Percentiles rank a stretch among this genome's conserved stretches.
Conservation (phyloP, 371 early-diverging fungal genomes). For the Entomophthora muscae region DNA sequence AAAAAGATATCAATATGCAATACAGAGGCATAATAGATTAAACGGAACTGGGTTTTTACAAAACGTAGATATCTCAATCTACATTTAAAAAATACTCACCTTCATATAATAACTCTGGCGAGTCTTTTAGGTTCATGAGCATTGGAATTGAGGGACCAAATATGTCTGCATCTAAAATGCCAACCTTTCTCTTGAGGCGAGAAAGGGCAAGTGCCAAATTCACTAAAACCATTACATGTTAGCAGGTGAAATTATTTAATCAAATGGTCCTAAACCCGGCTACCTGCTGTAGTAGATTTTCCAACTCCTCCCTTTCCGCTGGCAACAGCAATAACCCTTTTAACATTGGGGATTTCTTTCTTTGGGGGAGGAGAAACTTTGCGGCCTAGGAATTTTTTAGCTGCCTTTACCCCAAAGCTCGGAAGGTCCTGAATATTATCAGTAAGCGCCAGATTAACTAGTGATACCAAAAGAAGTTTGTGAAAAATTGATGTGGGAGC, state of each 20-base stretch:
- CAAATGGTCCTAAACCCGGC: not conserved
- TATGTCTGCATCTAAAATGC: conserved; percentile 79
- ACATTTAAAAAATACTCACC: conserved; percentile 14
- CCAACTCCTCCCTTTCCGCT: conserved; percentile 87
- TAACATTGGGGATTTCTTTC: conserved; percentile 40
- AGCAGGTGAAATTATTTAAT: not conserved
- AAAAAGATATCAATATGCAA: conserved; percentile 12
- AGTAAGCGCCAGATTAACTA: no score
- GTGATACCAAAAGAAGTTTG: no score
- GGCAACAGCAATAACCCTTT: conserved; percentile 57
- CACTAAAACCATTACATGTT: conserved; percentile 24
- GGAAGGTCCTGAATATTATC: conserved; percentile 2
- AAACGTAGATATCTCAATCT: no score
- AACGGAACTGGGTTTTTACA: no score
- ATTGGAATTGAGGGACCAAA: conserved; percentile 80
- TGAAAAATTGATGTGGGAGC: no score
- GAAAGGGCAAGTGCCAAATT: conserved; percentile 62
- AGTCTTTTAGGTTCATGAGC: conserved; percentile 62
- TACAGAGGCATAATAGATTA: not conserved
- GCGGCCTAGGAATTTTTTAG: not conserved
- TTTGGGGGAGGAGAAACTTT: no score
- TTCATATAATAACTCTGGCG: conserved; percentile 41
- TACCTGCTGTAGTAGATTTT: conserved; percentile 73
- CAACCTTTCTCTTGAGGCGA: conserved; percentile 35
- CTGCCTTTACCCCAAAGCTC: not conserved